Base-by-base conservation (phyloP, 768 basidiomycete species). In the Pholiota microspora region DNA sequence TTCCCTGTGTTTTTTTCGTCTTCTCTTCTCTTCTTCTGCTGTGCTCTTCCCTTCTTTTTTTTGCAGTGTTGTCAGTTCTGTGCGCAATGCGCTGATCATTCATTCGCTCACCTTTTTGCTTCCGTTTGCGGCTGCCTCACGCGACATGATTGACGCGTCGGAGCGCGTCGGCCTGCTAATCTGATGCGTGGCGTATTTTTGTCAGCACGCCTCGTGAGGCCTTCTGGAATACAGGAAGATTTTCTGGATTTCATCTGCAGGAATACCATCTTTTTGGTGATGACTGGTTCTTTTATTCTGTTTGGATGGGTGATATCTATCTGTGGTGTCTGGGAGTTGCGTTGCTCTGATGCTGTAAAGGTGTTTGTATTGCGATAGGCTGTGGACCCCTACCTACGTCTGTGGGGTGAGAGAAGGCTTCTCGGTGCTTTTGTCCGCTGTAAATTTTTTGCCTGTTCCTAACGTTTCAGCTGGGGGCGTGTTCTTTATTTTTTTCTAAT, bases 81-180 rank as follows among this genome's bases (percentile, higher is more conserved):
- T n/a, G n/a, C n/a, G n/a, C n/a, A n/a, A n/a, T n/a, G n/a, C n/a
- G n/a, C n/a, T n/a, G n/a, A n/a, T n/a, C n/a, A n/a, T n/a, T n/a
- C n/a, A n/a, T n/a, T n/a, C n/a, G n/a, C n/a, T n/a, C n/a, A 7
- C n/a, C 21, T n/a, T 24, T 42, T 42, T 42, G 40, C 1, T 42
- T 42, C 40, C 40, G 40, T 12, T 42, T 16, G 40, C 10, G 40
- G 16, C 40, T 9, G 40, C 40, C 21, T 1, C 40, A 36, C n/a
- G 40, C 51, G 51, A 44, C 12, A 51, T 29, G 16, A 13, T 29
- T 51, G 31, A 24, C 48, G 48, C 48, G 48, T 31, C 8, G 18
- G 48, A 15, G 16, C 18, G 16, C 36, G 13, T 15, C 23, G 18
- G 48, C 13, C 35, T 18, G 45, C 25, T 12, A 16, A n/a, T 9